Evolutionary conservation across 1,139 yeast genomes (phyloP).

Genomic region (Magnusiomyces suaveolens): DNA sequence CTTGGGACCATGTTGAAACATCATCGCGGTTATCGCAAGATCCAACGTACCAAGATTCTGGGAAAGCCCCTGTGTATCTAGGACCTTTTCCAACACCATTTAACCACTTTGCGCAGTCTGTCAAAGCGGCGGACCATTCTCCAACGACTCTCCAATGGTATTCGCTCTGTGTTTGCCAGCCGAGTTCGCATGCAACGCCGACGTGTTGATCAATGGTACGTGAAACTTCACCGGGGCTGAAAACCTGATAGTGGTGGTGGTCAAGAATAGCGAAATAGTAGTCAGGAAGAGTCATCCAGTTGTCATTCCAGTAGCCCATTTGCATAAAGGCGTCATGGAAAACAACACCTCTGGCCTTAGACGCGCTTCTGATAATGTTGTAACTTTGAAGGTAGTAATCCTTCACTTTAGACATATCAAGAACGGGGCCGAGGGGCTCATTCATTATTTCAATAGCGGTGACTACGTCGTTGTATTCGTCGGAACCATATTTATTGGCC

Average conservation of each 20-base stretch:
- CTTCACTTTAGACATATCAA: slow-evolving; percentile 51
- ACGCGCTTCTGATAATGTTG: slow-evolving; percentile 39
- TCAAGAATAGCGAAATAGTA: slow-evolving; percentile 68
- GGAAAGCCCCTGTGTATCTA: slow-evolving; percentile 65
- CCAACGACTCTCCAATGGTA: slow-evolving; percentile 72
- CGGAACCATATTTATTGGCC: slow-evolving; percentile 56
- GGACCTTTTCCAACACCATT: slow-evolving; percentile 89
- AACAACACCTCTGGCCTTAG: slow-evolving; percentile 44
- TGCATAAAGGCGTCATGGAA: slow-evolving; percentile 68
- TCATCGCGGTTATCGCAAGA: slow-evolving; percentile 54
- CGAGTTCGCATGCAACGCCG: slow-evolving; percentile 53
- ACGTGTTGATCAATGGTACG: slow-evolving; percentile 54
- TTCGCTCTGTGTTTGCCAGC: slow-evolving; percentile 43
- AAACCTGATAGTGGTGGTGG: slow-evolving; percentile 89
- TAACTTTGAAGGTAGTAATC: slow-evolving; percentile 51
- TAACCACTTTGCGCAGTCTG: slow-evolving; percentile 87
- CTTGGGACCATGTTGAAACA: slow-evolving; percentile 49
- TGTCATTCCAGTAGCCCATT: slow-evolving; percentile 50
- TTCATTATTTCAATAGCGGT: slow-evolving; percentile 78
- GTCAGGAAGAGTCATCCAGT: slow-evolving; percentile 37
- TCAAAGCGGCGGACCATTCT: slow-evolving; percentile 90
- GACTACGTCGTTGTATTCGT: slow-evolving; percentile 57
- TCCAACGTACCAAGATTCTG: slow-evolving; percentile 44
- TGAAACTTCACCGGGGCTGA: slow-evolving; percentile 51
- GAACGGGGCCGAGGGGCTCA: slow-evolving; percentile 74